Conservation (phyloP, 768 basidiomycete genomes). For the Trametes sanguinea region DNA sequence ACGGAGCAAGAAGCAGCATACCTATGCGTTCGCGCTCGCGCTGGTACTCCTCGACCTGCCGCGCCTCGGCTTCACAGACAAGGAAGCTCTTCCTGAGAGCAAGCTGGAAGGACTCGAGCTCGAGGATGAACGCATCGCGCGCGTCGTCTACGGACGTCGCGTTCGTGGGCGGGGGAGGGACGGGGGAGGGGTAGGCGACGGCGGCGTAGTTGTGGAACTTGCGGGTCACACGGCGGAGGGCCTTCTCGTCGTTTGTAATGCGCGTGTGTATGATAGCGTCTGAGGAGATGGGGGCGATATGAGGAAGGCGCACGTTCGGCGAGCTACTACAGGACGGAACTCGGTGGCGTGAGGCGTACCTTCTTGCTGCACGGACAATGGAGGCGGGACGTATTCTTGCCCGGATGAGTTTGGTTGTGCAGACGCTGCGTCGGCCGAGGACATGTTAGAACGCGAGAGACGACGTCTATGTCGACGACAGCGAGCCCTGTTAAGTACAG, state of each 20-base stretch:
- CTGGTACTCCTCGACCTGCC: constrained; percentile 85
- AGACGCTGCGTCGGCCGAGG: neutral
- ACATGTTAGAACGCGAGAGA: neutral
- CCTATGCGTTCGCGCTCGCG: constrained; percentile 72
- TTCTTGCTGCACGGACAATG: constrained; percentile 33
- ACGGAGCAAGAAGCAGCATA: constrained; percentile 37
- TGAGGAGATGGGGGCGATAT: constrained; percentile 31
- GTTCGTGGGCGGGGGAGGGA: constrained; percentile 30
- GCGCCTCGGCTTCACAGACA: constrained; percentile 83
- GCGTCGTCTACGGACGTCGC: constrained; percentile 60
- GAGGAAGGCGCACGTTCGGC: constrained; percentile 3
- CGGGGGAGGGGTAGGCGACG: constrained; percentile 50
- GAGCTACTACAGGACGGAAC: neutral
- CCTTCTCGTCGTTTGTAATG: constrained; percentile 81
- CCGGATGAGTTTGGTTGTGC: neutral
- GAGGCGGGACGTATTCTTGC: constrained; percentile 21
- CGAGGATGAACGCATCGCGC: constrained; percentile 75
- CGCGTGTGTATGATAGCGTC: constrained; percentile 80
- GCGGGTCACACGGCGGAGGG: constrained; percentile 75
- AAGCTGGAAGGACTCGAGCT: constrained; percentile 75
- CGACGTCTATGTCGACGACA: neutral
- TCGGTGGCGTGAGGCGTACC: constrained; percentile 23
- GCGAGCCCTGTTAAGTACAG: neutral
- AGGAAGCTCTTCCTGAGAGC: constrained; percentile 75
- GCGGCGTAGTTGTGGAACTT: constrained; percentile 77